These are phyloP conservation scores for Epichloe bromicola DNA, from an alignment of 2,329 filamentous ascomycete genomes.

Conservation along the genomic window DNA sequence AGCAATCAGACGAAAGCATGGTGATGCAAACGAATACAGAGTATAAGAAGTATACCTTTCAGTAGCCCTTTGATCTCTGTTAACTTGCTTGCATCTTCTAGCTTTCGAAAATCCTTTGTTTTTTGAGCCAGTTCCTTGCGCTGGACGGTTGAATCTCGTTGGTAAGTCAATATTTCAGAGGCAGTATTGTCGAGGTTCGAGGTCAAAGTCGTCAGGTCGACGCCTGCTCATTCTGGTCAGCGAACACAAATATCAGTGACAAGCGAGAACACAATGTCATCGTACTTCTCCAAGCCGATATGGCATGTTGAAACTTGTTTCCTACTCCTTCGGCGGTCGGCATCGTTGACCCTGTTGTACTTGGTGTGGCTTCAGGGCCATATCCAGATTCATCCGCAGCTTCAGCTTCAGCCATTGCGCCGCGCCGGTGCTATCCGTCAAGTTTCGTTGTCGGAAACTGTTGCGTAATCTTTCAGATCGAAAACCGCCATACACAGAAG, in stretches of 20 bases:
- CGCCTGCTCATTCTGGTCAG: constrained; percentile 38
- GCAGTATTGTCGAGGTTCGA: constrained; percentile 81
- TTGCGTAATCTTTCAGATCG: background rate
- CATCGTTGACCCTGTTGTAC: constrained; percentile 13
- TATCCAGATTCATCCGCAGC: constrained; percentile 18
- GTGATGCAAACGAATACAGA: background rate
- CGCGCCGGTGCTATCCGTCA: background rate
- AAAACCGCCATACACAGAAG: background rate
- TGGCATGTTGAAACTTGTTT: constrained; percentile 95
- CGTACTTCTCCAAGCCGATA: constrained; percentile 89
- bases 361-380: constrained; percentile 13
- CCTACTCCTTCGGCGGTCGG: constrained; percentile 37
- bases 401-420: constrained; percentile 22
- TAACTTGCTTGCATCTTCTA: constrained; percentile 79
- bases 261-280: background rate
- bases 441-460: background rate
- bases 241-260: background rate
- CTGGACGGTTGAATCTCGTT: constrained; percentile 90
- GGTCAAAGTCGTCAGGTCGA: constrained; percentile 75
- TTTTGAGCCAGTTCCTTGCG: constrained; percentile 97
- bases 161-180: constrained; percentile 87
- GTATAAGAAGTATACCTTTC: constrained; percentile 47
- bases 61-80: constrained; percentile 78
- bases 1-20: constrained; percentile 3
- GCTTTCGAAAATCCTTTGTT: constrained; percentile 93